Evolutionary conservation across 345 rosid genomes (phyloP), one percentile per base, ranked within the genome.

Genomic region (Aurinia saxatilis): DNA sequence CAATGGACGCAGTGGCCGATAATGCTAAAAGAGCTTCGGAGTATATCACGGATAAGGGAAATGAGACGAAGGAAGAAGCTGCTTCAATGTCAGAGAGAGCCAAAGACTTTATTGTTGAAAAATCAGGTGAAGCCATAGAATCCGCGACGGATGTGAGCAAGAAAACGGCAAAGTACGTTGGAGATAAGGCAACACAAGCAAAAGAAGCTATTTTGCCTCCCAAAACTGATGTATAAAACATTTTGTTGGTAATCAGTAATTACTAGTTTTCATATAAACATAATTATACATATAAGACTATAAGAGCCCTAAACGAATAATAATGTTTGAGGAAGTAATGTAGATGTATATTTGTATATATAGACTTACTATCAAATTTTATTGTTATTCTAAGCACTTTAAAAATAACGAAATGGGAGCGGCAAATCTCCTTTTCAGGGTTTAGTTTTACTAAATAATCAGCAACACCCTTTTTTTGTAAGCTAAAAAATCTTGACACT

Each of bases 131-230:
- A 8, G 56, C 52, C 50, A 60, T 35, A 44, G 73, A 61, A 7
- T n/a, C 50, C 1, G 50, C 67, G 8, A 52, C 41, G 3, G 40
- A 60, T 45, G 25, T 60, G 25, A 48, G 17, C 19, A 60, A 68
- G 1, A 60, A 52, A 52, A 60, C 67, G 11, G 10, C 40, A n/a
- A 60, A 60, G 42, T 52, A 44, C 18, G 62, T 60, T 3, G 62
- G 34, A 60, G 73, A 68, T 13, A 52, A 52, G 19, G 73, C 73
- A 36, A 4, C 50, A 11, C 27, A 68, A 5, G 67, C 67, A 6
- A 68, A 60, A 52, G 62, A 68, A 6, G 56, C 67, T 0, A 44
- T 68, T 17, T 52, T 45, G 21, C 73, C 73, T 68, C 67, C 67
- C 6, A 60, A 68, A 33, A 18, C 27, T 10, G 23, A 50, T 21